These are phyloP conservation scores for Cryptococcus sp. DNA, from an alignment of 1,284 basidiomycete genomes.

Conservation along the genomic window DNA sequence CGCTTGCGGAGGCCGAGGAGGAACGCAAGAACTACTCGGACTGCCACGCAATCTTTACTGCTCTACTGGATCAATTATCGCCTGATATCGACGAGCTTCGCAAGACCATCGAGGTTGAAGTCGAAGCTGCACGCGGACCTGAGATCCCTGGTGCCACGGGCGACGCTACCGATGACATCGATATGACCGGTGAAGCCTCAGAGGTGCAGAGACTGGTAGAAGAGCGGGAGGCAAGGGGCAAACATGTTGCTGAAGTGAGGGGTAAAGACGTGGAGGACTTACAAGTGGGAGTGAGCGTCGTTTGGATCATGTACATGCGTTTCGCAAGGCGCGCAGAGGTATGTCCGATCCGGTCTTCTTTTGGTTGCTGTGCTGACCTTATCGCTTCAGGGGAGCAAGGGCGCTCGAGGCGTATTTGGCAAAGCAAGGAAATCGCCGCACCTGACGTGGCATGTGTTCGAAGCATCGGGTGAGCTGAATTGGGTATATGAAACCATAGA, in stretches of 20 bases:
- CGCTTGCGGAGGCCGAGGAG: conserved; percentile 83
- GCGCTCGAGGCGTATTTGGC: conserved; percentile 75
- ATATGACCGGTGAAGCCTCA: conserved; percentile 41
- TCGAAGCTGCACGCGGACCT: conserved; percentile 52
- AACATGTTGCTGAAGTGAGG: conserved; percentile 52
- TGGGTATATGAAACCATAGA: background rate
- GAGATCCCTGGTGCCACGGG: conserved; percentile 40
- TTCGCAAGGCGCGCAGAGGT: conserved; percentile 80
- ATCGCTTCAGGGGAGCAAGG: conserved; percentile 63
- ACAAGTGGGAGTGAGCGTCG: conserved; percentile 57
- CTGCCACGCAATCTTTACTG: conserved; percentile 69
- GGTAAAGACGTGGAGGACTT: conserved; percentile 57
- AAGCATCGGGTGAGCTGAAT: conserved; percentile 72
- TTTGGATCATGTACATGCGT: conserved; percentile 86
- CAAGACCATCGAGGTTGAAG: conserved; percentile 57
- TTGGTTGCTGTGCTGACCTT: background rate
- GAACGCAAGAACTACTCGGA: conserved; percentile 63
- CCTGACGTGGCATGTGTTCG: conserved; percentile 90
- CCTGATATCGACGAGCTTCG: conserved; percentile 72
- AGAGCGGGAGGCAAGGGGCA: conserved; percentile 64
- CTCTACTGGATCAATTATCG: conserved; percentile 69
- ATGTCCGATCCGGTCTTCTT: conserved; percentile 19
- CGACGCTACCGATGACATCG: conserved; percentile 31
- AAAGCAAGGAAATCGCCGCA: conserved; percentile 82
- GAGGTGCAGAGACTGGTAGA: conserved; percentile 59